Percentiles rank a stretch among this genome's conserved stretches.
These are phyloP conservation scores for Arthrinium puccinioides DNA, from an alignment of 2,329 filamentous ascomycete genomes.

Conservation along the genomic window DNA sequence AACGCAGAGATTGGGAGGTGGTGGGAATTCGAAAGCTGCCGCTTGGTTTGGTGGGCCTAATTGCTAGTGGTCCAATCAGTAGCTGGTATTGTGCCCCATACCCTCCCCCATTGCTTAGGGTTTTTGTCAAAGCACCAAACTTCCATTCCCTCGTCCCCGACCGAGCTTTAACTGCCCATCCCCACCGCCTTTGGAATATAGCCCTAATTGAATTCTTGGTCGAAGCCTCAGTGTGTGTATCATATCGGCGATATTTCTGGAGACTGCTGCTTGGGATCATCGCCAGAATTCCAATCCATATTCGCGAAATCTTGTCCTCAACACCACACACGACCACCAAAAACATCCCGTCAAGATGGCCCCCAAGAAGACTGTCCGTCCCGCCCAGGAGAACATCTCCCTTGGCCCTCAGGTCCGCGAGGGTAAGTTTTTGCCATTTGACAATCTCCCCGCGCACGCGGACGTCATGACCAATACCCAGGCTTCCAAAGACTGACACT, in stretches of 20 bases:
- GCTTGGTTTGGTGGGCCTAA: too few relatives aligned
- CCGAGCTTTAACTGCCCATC: not conserved
- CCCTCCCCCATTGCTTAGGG: too few relatives aligned
- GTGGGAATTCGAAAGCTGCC: too few relatives aligned
- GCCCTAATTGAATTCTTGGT: not conserved
- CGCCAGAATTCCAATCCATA: too few relatives aligned
- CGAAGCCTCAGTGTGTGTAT: not conserved
- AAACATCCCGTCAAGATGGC: slow-evolving; percentile 62
- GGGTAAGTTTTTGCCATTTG: slow-evolving; percentile 51
- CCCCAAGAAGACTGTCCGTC: slow-evolving; percentile 82
- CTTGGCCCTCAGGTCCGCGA: slow-evolving; percentile 95
- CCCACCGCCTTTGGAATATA: not conserved
- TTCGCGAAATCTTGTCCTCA: too few relatives aligned
- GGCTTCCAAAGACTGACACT: too few relatives aligned
- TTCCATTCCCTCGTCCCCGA: not conserved
- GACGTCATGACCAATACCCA: too few relatives aligned
- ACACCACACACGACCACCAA: slow-evolving; percentile 16
- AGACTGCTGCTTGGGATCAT: too few relatives aligned
- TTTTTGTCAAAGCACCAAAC: too few relatives aligned
- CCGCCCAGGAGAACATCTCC: slow-evolving; percentile 95
- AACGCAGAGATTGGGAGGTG: too few relatives aligned
- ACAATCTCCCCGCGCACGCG: not conserved
- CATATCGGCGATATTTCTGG: slow-evolving; percentile 3
- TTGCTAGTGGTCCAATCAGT: too few relatives aligned
- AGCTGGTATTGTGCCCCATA: too few relatives aligned